A percentile compares a stretch with the other conserved stretches of the same genome.
phyloP scores from a whole-genome alignment of 768 basidiomycete species.

The Tulasnella sp. region DNA sequence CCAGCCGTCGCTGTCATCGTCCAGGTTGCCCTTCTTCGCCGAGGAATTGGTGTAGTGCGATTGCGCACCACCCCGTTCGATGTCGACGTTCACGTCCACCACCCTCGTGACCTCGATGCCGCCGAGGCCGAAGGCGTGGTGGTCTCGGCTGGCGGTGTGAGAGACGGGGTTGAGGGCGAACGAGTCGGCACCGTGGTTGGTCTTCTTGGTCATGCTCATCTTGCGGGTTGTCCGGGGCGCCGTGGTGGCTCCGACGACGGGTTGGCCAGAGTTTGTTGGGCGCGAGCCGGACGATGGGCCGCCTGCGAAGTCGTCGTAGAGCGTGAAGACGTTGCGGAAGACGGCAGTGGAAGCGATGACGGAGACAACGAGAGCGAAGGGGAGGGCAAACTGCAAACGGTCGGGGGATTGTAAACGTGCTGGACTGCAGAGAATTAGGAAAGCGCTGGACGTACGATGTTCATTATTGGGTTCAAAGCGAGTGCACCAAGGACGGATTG shows the following conservation, averaged over 20 bases:
- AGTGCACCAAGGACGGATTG: conserved; percentile 1
- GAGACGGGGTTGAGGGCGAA: neutral
- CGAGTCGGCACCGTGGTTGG: neutral
- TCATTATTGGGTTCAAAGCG: conserved; percentile 16
- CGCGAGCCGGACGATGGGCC: neutral
- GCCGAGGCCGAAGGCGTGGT: neutral
- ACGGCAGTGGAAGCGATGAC: conserved; percentile 20
- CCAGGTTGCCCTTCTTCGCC: neutral
- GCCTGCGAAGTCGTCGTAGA: conserved; percentile 15
- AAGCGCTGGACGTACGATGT: conserved; percentile 7
- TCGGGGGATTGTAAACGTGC: neutral
- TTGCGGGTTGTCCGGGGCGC: neutral
- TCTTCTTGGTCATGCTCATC: neutral
- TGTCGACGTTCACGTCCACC: conserved; percentile 4
- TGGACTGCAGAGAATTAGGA: neutral
- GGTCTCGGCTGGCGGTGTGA: neutral
- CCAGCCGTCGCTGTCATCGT: conserved; percentile 2
- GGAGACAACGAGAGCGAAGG: conserved; percentile 24
- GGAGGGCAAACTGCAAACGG: conserved; percentile 10
- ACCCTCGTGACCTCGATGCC: conserved; percentile 6
- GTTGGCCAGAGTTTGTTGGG: neutral
- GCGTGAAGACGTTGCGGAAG: conserved; percentile 15
- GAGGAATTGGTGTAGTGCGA: neutral
- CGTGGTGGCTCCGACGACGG: neutral
- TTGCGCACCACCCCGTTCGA: neutral